Base-by-base conservation (phyloP, 2,329 filamentous ascomycete species). In the Ceratocystis harringtonii region DNA sequence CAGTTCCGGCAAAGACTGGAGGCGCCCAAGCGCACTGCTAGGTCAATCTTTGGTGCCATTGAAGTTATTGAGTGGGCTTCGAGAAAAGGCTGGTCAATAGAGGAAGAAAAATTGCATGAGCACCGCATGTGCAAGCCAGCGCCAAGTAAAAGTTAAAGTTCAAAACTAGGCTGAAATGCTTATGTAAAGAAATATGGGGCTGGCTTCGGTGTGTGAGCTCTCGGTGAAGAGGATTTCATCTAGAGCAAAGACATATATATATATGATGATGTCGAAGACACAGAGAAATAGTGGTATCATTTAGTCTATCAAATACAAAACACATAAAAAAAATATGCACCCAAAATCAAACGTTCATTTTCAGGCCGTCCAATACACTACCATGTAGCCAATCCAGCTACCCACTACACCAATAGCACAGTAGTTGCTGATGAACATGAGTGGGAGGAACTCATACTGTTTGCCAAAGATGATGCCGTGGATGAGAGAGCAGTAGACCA, bases 381-480 rank as follows among this genome's bases (percentile, higher is more conserved):
- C 89, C 78, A 92, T 84, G 74, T 96, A 96, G 8, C 94, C 92
- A 50, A 96, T 72, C 92, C 92, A 97, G 76, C 94, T 97, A 2
- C 90, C 91, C 19, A 96, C 85, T 0, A 97, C 92, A n/a, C 94
- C 94, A 66, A 97, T 79, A 3, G 94, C 94, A 43, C 88, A 90
- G 75, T 97, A 99, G 12, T 89, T 88, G 78, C 92, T 97, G 70
- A 87, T 96, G 73, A 97, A 94, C 92, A 99, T 97, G 70, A 97
- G 78, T 30, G 94, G 94, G 65, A 99, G 76, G 74, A 97, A 99
- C 75, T 96, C 90, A 71, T 89, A 90, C 69, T 79, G 83, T 71
- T 84, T 82, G 0, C 91, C 91, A 76, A 96, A 96, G 3, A 95
- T 77, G n/a, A 92, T 74, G 61, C 84, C 82, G 74, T 99, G 94